phyloP scores from a whole-genome alignment of 495 filamentous ascomycete genomes.

The Podospora bellae-mahoneyi region DNA sequence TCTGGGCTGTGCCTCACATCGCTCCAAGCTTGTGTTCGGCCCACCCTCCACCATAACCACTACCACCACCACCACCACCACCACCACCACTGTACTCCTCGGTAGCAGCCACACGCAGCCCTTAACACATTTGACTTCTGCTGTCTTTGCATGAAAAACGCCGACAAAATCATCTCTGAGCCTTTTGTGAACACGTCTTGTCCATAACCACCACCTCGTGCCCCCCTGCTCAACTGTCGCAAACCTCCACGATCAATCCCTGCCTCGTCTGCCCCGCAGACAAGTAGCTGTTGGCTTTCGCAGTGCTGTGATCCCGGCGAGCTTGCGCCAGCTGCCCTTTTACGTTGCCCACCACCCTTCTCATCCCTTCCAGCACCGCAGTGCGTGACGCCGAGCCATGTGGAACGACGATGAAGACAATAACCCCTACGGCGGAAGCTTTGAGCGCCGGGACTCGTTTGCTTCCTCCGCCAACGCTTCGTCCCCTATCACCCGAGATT shows the following conservation, averaged over 20 bases:
- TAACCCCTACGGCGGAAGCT: constrained; percentile 84
- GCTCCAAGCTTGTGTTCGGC: constrained; percentile 5
- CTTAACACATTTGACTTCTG: background rate
- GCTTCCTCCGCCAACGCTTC: constrained; percentile 66
- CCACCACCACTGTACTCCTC: background rate
- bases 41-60: background rate
- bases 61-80: background rate
- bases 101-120: background rate
- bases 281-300: background rate
- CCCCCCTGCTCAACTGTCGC: background rate
- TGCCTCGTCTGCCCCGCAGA: background rate
- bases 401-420: constrained; percentile 95
- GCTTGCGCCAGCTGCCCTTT: background rate
- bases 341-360: background rate
- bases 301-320: background rate
- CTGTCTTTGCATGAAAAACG: background rate
- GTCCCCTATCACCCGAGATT: constrained; percentile 55
- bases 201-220: background rate
- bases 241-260: background rate
- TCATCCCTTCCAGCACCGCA: background rate
- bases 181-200: background rate
- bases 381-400: constrained; percentile 36
- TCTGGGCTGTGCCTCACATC: background rate
- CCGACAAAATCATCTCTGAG: background rate
- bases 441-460: constrained; percentile 76